phyloP scores from a whole-genome alignment of 106 monocot genomes.

The Acorus gramineus region DNA sequence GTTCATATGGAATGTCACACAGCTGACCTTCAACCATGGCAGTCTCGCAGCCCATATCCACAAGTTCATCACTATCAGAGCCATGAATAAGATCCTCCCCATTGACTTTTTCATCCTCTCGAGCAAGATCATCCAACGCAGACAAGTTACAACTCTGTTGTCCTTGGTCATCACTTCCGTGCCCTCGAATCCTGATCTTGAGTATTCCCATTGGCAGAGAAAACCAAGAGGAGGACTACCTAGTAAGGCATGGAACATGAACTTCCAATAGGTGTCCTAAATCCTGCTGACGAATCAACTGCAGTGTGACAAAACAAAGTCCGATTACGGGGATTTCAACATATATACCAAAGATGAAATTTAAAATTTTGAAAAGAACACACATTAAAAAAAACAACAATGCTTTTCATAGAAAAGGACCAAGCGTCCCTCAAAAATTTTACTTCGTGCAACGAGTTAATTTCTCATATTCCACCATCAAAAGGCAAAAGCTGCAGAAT shows the following conservation, averaged over 20 bases:
- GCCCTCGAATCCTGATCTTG: constrained; percentile 25
- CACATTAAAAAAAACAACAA: too few relatives aligned
- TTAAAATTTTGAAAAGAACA: too few relatives aligned
- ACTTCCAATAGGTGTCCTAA: not conserved
- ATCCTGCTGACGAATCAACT: too few relatives aligned
- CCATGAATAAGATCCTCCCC: constrained; percentile 12
- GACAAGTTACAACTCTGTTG: constrained; percentile 1
- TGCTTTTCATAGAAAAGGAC: too few relatives aligned
- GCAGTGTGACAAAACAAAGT: too few relatives aligned
- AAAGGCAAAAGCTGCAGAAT: too few relatives aligned
- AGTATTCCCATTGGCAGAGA: constrained; percentile 57
- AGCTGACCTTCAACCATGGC: constrained; percentile 40
- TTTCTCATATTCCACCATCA: too few relatives aligned
- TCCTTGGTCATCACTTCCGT: constrained; percentile 8
- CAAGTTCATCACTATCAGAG: constrained; percentile 36
- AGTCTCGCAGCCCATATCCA: constrained; percentile 54
- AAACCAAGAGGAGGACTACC: constrained; percentile 9
- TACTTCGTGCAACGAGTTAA: too few relatives aligned
- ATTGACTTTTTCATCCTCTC: constrained; percentile 21
- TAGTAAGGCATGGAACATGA: constrained; percentile 20
- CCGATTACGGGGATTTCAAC: too few relatives aligned
- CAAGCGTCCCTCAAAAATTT: too few relatives aligned
- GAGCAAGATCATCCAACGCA: constrained; percentile 8
- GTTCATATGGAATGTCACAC: constrained; percentile 67
- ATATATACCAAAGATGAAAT: too few relatives aligned